Base-by-base conservation (phyloP, 345 rosid genomes). In the Sonneratia caseolaris region DNA sequence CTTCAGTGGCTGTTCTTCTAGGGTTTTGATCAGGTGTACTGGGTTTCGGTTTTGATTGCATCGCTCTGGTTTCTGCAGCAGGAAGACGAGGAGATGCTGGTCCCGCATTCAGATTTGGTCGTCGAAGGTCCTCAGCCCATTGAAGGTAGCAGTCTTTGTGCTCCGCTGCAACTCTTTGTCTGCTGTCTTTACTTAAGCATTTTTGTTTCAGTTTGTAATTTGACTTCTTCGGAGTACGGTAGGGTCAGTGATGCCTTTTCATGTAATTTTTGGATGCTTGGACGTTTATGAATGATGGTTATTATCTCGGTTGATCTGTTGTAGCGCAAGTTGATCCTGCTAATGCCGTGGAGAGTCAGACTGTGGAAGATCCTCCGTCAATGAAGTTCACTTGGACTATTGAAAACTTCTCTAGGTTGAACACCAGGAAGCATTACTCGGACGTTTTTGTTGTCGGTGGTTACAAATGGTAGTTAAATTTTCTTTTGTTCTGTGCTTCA, bases 41-140 rank as follows among this genome's bases (percentile, higher is more conserved):
- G 64, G 53, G 74, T 68, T 36, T 76, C 22, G 68, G 62, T 61
- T 73, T 75, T 68, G 71, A 27, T 69, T 68, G 27, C 6, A 24
- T 40, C 71, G 49, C 18, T 37, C 24, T 21, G 74, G 66, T 43
- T 36, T 40, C 76, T 59, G 81, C 86, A 95, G 93, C 97, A 88
- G 75, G 93, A 89, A 66, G 96, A 90, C 79, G 99, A 92, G 74
- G 97, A 95, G 88, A 86, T 92, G 93, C 91, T 91, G 35, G 97
- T 91, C 71, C 97, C 97, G 24, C 90, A 86, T 76, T 80, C 92
- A 64, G 99, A 90, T 81, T 61, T 68, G 55, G 70, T 90, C 76
- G 91, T 87, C 49, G 93, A 88, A 59, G 93, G 90, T 72, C 93
- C 95, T 55, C 97, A 89, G 88, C 97, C 96, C 1, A 87, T 94